A percentile compares a stretch with the other conserved stretches of the same genome.
phyloP scores from a whole-genome alignment of 2,329 filamentous ascomycete genomes.

The Hypoxylon sp. region DNA sequence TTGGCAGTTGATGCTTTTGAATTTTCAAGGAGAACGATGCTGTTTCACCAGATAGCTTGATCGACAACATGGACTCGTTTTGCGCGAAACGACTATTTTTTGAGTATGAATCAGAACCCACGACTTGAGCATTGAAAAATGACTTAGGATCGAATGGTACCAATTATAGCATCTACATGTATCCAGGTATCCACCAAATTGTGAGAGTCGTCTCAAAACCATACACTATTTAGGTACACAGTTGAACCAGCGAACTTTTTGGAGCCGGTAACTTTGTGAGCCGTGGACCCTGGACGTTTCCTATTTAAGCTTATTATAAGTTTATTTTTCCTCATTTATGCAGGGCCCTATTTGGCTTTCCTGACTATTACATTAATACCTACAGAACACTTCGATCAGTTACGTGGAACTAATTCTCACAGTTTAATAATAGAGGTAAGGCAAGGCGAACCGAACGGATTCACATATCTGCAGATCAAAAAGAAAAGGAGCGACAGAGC shows the following conservation, averaged over 20 bases:
- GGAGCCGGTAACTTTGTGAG: background rate
- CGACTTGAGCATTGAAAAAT: background rate
- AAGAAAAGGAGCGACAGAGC: constrained; percentile 8
- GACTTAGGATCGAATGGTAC: background rate
- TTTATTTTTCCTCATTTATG: background rate
- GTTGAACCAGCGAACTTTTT: background rate
- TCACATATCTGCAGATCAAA: constrained; percentile 19
- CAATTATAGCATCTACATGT: background rate
- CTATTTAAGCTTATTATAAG: constrained; percentile 30
- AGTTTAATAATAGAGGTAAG: background rate
- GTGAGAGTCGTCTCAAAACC: background rate
- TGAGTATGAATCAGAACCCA: constrained; percentile 5
- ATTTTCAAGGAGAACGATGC: constrained; percentile 9
- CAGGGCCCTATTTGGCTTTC: background rate
- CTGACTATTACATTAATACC: background rate
- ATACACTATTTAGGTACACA: background rate
- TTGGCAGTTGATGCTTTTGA: constrained; percentile 25
- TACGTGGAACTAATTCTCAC: background rate
- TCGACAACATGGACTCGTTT: constrained; percentile 38
- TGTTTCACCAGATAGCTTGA: constrained; percentile 36
- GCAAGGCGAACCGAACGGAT: constrained; percentile 17
- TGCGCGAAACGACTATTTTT: constrained; percentile 4
- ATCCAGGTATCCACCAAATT: background rate
- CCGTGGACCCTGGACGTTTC: background rate
- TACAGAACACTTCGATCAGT: background rate